Percentiles rank a stretch among this genome's conserved stretches.
Evolutionary conservation across 2,329 filamentous ascomycete genomes (phyloP).

Genomic region (Graphiopsis chlorocephala): DNA sequence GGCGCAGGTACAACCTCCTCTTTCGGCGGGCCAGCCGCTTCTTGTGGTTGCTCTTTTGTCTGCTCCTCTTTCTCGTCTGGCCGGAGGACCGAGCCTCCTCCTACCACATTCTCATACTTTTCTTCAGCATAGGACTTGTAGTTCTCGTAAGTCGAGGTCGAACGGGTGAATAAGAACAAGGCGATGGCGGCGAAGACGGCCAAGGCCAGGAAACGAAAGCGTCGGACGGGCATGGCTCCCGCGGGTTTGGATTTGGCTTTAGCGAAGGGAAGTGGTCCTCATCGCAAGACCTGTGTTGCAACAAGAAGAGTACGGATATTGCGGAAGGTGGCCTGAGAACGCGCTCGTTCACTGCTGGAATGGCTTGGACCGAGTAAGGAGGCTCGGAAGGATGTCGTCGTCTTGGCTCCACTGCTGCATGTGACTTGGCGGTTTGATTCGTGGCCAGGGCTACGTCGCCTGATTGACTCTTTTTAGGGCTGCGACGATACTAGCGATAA

Average conservation of each 20-base stretch:
- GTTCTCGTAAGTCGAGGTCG: slow-evolving; percentile 12
- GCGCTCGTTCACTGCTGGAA: slow-evolving; percentile 8
- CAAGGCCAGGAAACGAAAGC: slow-evolving; percentile 26
- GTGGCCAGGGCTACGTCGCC: neutral
- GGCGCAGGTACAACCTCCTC: neutral
- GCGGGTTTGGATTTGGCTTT: neutral
- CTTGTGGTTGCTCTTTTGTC: slow-evolving; percentile 4
- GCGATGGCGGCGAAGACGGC: slow-evolving; percentile 26
- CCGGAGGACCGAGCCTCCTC: slow-evolving; percentile 10
- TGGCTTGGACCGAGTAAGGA: slow-evolving; percentile 10
- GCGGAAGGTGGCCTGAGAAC: neutral
- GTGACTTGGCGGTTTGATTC: slow-evolving; percentile 5
- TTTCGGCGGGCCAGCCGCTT: slow-evolving; percentile 13
- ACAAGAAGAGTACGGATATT: neutral
- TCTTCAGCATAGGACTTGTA: slow-evolving; percentile 15
- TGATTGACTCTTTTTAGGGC: neutral
- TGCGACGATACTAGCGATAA: neutral
- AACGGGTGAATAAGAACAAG: slow-evolving; percentile 27
- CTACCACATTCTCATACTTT: slow-evolving; percentile 14
- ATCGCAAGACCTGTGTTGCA: neutral
- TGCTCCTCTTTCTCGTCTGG: slow-evolving; percentile 3
- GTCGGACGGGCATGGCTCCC: slow-evolving; percentile 24
- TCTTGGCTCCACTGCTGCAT: slow-evolving; percentile 6
- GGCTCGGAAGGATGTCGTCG: slow-evolving; percentile 3
- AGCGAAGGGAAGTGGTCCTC: neutral